These are phyloP conservation scores for Candida morakotiae DNA, from an alignment of 805 yeast species.

Conservation along the genomic window DNA sequence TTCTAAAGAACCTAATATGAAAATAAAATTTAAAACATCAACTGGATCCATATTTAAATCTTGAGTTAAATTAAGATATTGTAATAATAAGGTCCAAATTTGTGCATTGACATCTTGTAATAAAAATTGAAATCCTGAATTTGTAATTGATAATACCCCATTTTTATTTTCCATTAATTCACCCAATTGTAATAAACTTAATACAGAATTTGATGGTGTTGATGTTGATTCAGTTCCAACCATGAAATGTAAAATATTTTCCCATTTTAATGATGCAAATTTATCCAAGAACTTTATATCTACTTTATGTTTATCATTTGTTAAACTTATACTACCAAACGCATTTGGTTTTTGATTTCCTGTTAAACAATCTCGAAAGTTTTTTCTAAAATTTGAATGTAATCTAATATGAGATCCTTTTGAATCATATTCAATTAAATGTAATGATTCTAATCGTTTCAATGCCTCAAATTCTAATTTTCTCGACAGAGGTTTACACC, in stretches of 20 bases:
- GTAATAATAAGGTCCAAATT: slow-evolving; percentile 87
- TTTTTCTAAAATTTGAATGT: slow-evolving; percentile 69
- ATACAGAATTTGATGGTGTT: slow-evolving; percentile 77
- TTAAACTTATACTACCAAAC: slow-evolving; percentile 64
- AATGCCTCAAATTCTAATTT: slow-evolving; percentile 71
- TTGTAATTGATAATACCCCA: slow-evolving; percentile 61
- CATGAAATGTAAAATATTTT: slow-evolving; percentile 92
- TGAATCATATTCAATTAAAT: slow-evolving; percentile 62
- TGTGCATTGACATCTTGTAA: slow-evolving; percentile 92
- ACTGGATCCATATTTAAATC: slow-evolving; percentile 90
- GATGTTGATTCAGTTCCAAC: slow-evolving; percentile 80
- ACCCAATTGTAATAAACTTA: slow-evolving; percentile 70
- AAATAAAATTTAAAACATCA: slow-evolving; percentile 89
- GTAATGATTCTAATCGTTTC: slow-evolving; percentile 70
- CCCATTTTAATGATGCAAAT: slow-evolving; percentile 90
- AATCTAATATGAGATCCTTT: slow-evolving; percentile 47
- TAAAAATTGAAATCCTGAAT: slow-evolving; percentile 89
- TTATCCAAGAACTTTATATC: slow-evolving; percentile 65
- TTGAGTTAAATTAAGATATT: slow-evolving; percentile 82
- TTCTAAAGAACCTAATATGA: slow-evolving; percentile 89
- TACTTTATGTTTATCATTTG: slow-evolving; percentile 52
- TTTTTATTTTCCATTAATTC: slow-evolving; percentile 68
- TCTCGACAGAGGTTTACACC: slow-evolving; percentile 64
- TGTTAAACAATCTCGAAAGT: slow-evolving; percentile 78
- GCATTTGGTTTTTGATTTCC: slow-evolving; percentile 67